These are phyloP conservation scores for Coemansia sp. DNA, from an alignment of 192 early-diverging fungal species.

Conservation along the genomic window DNA sequence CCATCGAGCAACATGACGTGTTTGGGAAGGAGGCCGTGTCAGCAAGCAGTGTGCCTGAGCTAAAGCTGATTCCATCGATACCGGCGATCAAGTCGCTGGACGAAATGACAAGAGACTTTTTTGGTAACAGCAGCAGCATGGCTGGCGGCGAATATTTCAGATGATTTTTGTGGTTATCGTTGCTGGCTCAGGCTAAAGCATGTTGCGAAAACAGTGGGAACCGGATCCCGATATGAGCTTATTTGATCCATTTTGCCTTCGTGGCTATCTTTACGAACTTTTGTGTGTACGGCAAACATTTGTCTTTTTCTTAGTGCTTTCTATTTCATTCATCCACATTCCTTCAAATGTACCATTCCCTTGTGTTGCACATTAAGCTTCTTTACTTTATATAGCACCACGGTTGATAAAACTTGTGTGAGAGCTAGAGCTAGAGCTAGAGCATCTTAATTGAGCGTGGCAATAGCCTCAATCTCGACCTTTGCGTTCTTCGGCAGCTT, in stretches of 20 bases:
- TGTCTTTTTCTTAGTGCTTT: neutral
- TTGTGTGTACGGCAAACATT: neutral
- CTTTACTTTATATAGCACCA: too few relatives aligned
- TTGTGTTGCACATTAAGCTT: neutral
- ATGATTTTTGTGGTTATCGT: too few relatives aligned
- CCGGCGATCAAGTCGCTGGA: conserved; percentile 35
- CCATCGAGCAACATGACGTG: conserved; percentile 6
- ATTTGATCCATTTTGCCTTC: too few relatives aligned
- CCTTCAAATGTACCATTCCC: neutral
- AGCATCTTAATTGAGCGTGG: conserved; percentile 61
- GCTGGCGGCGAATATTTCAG: conserved; percentile 12
- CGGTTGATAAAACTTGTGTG: neutral
- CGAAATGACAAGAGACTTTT: conserved; percentile 39
- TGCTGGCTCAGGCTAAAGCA: too few relatives aligned
- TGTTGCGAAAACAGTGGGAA: too few relatives aligned
- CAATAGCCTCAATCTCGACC: conserved; percentile 94
- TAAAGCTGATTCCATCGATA: conserved; percentile 19
- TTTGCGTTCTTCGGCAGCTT: conserved; percentile 86
- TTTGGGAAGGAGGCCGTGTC: conserved; percentile 13
- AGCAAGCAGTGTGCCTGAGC: conserved; percentile 13
- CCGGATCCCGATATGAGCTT: too few relatives aligned
- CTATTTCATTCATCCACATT: neutral
- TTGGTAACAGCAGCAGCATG: conserved; percentile 14
- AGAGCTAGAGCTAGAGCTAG: too few relatives aligned
- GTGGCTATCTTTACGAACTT: neutral